Base-by-base conservation (phyloP, 441 rosid species). In the Pelargonium australe region DNA sequence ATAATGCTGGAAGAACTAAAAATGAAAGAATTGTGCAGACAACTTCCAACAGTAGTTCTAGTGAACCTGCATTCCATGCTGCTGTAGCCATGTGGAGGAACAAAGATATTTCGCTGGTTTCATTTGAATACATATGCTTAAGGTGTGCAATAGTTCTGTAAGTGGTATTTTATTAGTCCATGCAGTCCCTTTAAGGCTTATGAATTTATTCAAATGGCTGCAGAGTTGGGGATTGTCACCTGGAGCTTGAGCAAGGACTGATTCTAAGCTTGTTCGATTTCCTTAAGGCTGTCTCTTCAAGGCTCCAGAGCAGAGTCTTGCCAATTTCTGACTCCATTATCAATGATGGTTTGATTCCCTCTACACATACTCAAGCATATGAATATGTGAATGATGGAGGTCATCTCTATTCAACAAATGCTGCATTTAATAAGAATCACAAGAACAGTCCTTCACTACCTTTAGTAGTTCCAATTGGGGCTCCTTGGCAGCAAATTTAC, bases 401-500 rank as follows among this genome's bases (percentile, higher is more conserved):
- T 64, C 76, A 77, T 13, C 75, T 62, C 67, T 76, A 75, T 72
- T 83, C 77, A 72, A 75, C 70, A 70, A 73, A 77, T 77, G 43
- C 77, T 74, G 70, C 73, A 41, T 75, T 76, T 68, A 73, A 63
- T 72, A 80, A 75, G 83, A 85, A 74, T 72, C 81, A 77, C 45
- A 75, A 74, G 68, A 73, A 78, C 72, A 72, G 70, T 73, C 76
- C 79, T 37, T 76, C 80, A 65, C 80, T 88, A 64, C 96, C 97
- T 73, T 81, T 80, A 67, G 78, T 86, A 70, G 83, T 87, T 84
- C 99, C 99, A 47, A 85, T 95, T 70, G 99, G 99, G 72, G 99
- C 97, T 74, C 99, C 99, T 73, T 89, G 97, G 99, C 97, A 95
- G 79, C 79, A 82, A 73, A 89, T 95, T 80, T 81, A 85, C 79